Base-by-base conservation (phyloP, 495 filamentous ascomycete genomes). In the Cercophora newfieldiana region DNA sequence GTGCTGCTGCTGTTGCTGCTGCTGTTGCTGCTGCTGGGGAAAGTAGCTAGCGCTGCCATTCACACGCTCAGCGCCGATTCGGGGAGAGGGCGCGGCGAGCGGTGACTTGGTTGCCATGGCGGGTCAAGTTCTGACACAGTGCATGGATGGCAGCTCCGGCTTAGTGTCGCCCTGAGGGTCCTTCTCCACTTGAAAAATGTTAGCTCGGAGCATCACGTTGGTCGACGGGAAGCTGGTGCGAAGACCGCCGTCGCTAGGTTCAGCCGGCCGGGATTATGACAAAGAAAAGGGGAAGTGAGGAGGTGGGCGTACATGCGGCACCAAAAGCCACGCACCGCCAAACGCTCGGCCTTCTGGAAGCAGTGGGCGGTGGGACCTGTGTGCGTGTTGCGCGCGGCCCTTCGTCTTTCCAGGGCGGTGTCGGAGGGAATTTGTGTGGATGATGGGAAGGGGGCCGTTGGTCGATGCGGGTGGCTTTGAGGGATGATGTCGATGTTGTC, bases 61-160 rank as follows among this genome's bases (percentile, higher is more conserved):
- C 18, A 62, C 71, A 47, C 66, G 66, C 18, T 66, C 69, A 33
- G 57, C 56, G 49, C 55, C 61, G 48, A 61, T 8, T 1, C 69
- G 66, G 16, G 65, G 59, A 48, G 70, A 66, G 16, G 70, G 18
- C 21, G 71, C 56, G 57, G 61, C 44, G 48, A 57, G 7, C n/a
- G 71, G 64, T 24, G 65, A 66, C 63, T 67, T 72, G 37, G 70
- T 69, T 47, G 70, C 69, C 72, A 74, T 74, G 68, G 55, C 47
- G 30, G 55, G 60, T 61, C 37, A 58, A 6, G 19, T 30, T 24
- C 29, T 60, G 30, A 48, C 48, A 57, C 65, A 37, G 59, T 50
- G 56, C 66, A 63, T 62, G 19, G 29, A 61, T 26, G 48, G 58
- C 57, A 65, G 63, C 22, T 51, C 50, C 29, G 22, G 66, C 57